phyloP scores from a whole-genome alignment of 2,329 filamentous ascomycete species.

The Calycina herbarum region DNA sequence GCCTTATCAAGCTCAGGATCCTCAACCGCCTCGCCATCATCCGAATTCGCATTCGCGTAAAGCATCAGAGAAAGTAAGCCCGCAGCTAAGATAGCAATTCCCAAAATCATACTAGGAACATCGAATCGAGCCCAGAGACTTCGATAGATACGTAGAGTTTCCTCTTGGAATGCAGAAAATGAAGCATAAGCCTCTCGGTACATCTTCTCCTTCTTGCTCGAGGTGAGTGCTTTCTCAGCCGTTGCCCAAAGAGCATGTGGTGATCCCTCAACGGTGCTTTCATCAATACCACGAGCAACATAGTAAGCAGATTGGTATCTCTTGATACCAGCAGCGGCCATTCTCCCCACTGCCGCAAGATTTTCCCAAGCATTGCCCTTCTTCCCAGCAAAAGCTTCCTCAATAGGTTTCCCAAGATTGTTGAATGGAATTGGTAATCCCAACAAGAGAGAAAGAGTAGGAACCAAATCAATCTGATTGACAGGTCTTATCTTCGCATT shows the following conservation, averaged over 20 bases:
- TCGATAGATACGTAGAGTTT: slow-evolving; percentile 78
- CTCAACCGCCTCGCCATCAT: slow-evolving; percentile 54
- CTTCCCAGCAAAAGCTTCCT: slow-evolving; percentile 81
- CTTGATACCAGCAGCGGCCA: slow-evolving; percentile 82
- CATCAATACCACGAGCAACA: slow-evolving; percentile 65
- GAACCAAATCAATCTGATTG: slow-evolving; percentile 91
- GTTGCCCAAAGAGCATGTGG: slow-evolving; percentile 59
- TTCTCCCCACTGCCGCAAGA: slow-evolving; percentile 72
- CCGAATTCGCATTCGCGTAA: slow-evolving; percentile 64
- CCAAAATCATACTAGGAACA: slow-evolving; percentile 78
- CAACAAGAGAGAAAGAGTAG: slow-evolving; percentile 82
- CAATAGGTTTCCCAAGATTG: slow-evolving; percentile 88
- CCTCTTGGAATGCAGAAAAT: slow-evolving; percentile 72
- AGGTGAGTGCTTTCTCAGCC: slow-evolving; percentile 41
- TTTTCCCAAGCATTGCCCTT: slow-evolving; percentile 72
- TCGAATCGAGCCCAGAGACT: slow-evolving; percentile 91
- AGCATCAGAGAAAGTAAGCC: slow-evolving; percentile 69
- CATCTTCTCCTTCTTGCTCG: slow-evolving; percentile 41
- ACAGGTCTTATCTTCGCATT: slow-evolving; percentile 76
- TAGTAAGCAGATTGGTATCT: slow-evolving; percentile 87
- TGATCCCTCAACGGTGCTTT: slow-evolving; percentile 54
- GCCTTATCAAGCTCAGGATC: slow-evolving; percentile 62
- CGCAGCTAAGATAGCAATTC: slow-evolving; percentile 68
- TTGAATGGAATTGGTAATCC: slow-evolving; percentile 95
- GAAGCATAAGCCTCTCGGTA: slow-evolving; percentile 52